Evolutionary conservation across 2,329 filamentous ascomycete genomes (phyloP).

Genomic region (Aurifilum marmelostoma): DNA sequence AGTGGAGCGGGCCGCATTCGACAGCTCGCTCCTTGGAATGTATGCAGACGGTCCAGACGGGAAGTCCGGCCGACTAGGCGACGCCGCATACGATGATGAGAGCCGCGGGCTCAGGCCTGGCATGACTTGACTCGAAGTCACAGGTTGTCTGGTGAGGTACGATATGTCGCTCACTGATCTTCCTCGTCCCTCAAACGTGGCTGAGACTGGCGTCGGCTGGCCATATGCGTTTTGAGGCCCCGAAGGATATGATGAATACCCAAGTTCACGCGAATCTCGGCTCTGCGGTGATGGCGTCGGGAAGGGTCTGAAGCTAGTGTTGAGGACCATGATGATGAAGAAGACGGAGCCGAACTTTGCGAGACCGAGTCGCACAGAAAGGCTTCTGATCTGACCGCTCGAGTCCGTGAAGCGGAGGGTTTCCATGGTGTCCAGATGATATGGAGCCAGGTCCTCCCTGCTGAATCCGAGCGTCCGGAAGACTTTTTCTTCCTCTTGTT

Average conservation of each 20-base stretch:
- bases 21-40: constrained; percentile 56
- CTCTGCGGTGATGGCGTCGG: constrained; percentile 50
- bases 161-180: constrained; percentile 40
- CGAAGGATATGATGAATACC: constrained; percentile 47
- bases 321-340: constrained; percentile 59
- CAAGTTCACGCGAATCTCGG: constrained; percentile 47
- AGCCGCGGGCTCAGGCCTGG: constrained; percentile 47
- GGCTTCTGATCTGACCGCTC: constrained; percentile 55
- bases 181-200: constrained; percentile 51
- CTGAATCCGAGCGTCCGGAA: constrained; percentile 59
- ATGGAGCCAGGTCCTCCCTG: constrained; percentile 55
- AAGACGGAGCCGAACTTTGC: constrained; percentile 65
- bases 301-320: constrained; percentile 41
- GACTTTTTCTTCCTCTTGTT: constrained; percentile 56
- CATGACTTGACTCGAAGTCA: constrained; percentile 38
- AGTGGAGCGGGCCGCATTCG: constrained; percentile 39
- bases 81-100: constrained; percentile 50
- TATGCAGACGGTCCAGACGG: constrained; percentile 49
- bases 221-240: constrained; percentile 43
- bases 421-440: constrained; percentile 57
- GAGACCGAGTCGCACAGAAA: constrained; percentile 57
- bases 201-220: constrained; percentile 51
- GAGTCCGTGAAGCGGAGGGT: constrained; percentile 56
- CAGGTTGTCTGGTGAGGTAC: constrained; percentile 35
- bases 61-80: constrained; percentile 51